Evolutionary conservation across 2,329 filamentous ascomycete genomes (phyloP).

Genomic region (Fusarium stilboides): DNA sequence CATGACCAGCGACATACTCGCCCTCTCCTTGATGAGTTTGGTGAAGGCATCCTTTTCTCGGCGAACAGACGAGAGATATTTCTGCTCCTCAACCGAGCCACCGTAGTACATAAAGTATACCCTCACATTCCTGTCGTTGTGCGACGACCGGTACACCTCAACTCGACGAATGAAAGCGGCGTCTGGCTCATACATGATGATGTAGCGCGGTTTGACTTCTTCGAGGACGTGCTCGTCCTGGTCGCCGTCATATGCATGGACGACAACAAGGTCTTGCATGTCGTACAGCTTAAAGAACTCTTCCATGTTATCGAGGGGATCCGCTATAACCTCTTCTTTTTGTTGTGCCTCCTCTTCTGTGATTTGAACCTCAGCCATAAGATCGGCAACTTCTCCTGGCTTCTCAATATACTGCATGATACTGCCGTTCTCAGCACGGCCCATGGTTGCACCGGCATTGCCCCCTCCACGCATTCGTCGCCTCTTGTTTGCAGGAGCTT

Average conservation of each 20-base stretch:
- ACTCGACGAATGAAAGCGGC: slow-evolving; percentile 93
- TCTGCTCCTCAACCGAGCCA: slow-evolving; percentile 94
- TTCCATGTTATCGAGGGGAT: slow-evolving; percentile 92
- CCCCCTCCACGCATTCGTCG: slow-evolving; percentile 87
- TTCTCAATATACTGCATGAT: slow-evolving; percentile 86
- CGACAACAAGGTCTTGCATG: slow-evolving; percentile 87
- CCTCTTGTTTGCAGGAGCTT: slow-evolving; percentile 85
- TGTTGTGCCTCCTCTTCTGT: slow-evolving; percentile 82
- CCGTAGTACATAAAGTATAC: slow-evolving; percentile 99
- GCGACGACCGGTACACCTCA: slow-evolving; percentile 95
- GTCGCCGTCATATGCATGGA: slow-evolving; percentile 96
- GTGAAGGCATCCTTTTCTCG: slow-evolving; percentile 97
- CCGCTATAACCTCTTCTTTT: slow-evolving; percentile 80
- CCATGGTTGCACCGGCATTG: slow-evolving; percentile 67
- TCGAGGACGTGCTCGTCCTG: slow-evolving; percentile 97
- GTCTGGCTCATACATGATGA: slow-evolving; percentile 99
- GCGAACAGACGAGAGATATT: slow-evolving; percentile 90
- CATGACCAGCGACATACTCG: slow-evolving; percentile 91
- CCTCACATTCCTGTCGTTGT: slow-evolving; percentile 88
- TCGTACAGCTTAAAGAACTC: slow-evolving; percentile 93
- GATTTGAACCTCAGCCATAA: slow-evolving; percentile 88
- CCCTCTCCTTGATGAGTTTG: slow-evolving; percentile 92
- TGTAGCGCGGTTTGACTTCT: slow-evolving; percentile 91
- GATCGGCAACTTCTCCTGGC: slow-evolving; percentile 82
- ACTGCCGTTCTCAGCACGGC: slow-evolving; percentile 80